Evolutionary conservation across 1,284 basidiomycete species (phyloP).

Genomic region (Puccinia hordei): DNA sequence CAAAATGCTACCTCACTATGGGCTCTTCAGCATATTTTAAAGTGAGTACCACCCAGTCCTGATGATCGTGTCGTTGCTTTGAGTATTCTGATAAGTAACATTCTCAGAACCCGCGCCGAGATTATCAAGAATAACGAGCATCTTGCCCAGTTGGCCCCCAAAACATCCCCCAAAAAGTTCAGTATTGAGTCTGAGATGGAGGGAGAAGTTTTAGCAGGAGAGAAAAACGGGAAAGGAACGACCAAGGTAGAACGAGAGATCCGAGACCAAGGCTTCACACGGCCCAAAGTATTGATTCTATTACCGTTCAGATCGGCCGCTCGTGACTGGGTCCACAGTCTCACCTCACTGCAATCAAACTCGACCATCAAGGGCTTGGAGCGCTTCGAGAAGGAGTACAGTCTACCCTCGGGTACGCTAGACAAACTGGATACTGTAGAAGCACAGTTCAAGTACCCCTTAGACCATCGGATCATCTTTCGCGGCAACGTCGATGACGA

Average conservation of each 20-base stretch:
- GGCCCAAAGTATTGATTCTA: conserved; percentile 88
- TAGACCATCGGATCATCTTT: conserved; percentile 81
- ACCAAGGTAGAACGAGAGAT: conserved; percentile 61
- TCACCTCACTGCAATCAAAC: conserved; percentile 66
- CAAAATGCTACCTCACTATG: conserved; percentile 1
- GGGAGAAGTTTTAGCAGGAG: not conserved
- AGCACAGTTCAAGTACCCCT: conserved; percentile 6
- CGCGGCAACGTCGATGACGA: conserved; percentile 96
- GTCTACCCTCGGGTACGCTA: conserved; percentile 72
- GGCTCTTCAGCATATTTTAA: conserved; percentile 28
- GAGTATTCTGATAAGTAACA: conserved; percentile 55
- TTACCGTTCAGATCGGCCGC: conserved; percentile 90
- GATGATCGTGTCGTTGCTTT: conserved; percentile 51
- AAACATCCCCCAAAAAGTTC: no score
- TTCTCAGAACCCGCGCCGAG: conserved; percentile 76
- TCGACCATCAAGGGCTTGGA: conserved; percentile 82
- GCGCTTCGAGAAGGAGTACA: conserved; percentile 80
- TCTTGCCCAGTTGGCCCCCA: conserved; percentile 70
- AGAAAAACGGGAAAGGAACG: not conserved
- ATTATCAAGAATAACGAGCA: conserved; percentile 94
- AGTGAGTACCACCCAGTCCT: conserved; percentile 45
- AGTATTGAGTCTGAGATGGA: no score
- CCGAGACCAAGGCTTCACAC: conserved; percentile 95
- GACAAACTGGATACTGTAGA: conserved; percentile 72
- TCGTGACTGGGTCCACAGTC: conserved; percentile 69